Percentiles rank a stretch among this genome's conserved stretches.
Evolutionary conservation across 2,329 filamentous ascomycete species (phyloP).

Genomic region (Emergomyces africanus): DNA sequence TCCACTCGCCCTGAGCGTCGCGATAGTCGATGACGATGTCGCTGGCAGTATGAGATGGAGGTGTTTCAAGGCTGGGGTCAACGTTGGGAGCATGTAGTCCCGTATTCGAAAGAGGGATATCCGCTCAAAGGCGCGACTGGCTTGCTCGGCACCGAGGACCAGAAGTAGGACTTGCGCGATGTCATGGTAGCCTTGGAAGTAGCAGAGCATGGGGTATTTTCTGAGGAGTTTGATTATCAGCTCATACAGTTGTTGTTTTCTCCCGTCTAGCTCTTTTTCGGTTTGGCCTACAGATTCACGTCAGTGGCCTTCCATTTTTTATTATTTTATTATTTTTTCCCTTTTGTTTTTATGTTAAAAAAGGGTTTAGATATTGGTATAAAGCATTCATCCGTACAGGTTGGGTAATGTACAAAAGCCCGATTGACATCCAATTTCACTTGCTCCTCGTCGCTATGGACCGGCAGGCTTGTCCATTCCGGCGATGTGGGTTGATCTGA

Average conservation of each 20-base stretch:
- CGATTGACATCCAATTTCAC: conserved; percentile 85
- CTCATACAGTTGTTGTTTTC: conserved; percentile 63
- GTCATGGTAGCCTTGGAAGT: conserved; percentile 98
- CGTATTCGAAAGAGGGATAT: conserved; percentile 82
- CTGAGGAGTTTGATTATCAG: conserved; percentile 75
- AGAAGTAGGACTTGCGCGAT: conserved; percentile 92
- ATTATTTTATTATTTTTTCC: no score
- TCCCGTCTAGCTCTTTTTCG: conserved; percentile 52
- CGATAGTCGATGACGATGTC: no score
- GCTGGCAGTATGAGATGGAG: conserved; percentile 82
- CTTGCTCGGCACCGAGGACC: conserved; percentile 54
- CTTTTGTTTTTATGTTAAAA: conserved; percentile 8
- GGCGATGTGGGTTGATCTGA: conserved; percentile 6
- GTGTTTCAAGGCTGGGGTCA: conserved; percentile 69
- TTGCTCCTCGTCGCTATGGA: conserved; percentile 81
- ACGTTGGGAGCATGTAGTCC: conserved; percentile 91
- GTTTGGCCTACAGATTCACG: conserved; percentile 45
- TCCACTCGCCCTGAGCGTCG: no score
- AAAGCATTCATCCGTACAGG: conserved; percentile 41
- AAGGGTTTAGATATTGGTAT: neutral
- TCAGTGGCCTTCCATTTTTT: conserved; percentile 14
- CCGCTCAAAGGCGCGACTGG: conserved; percentile 56
- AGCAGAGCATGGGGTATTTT: conserved; percentile 69
- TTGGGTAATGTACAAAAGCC: conserved; percentile 95
- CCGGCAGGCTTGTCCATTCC: conserved; percentile 49